phyloP scores from a whole-genome alignment of 75 land plant species.

The Selaginella tamariscina region DNA sequence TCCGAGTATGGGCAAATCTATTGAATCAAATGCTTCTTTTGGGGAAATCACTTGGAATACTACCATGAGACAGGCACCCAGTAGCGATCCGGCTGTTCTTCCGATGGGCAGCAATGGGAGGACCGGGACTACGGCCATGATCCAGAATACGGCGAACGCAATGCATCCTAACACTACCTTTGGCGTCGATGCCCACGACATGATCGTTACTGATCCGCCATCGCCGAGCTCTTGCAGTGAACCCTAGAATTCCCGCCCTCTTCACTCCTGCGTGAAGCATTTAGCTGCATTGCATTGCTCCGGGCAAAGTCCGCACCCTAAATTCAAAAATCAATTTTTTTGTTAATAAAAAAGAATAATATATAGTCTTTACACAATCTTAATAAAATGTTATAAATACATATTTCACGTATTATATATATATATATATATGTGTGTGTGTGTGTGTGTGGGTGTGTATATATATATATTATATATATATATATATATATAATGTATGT shows the following conservation, averaged over 20 bases:
- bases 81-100: slow-evolving; percentile 54
- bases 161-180: slow-evolving; percentile 41
- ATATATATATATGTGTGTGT: too few species aligned
- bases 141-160: slow-evolving; percentile 45
- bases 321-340: too few species aligned
- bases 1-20: slow-evolving; percentile 63
- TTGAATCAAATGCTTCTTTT: slow-evolving; percentile 37
- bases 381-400: too few species aligned
- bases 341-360: too few species aligned
- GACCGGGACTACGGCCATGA: slow-evolving; percentile 44
- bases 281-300: too few species aligned
- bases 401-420: too few species aligned
- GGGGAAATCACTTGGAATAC: slow-evolving; percentile 40
- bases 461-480: too few species aligned
- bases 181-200: slow-evolving; percentile 41
- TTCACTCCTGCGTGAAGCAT: neutral
- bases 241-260: neutral
- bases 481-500: too few species aligned
- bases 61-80: slow-evolving; percentile 53
- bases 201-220: slow-evolving; percentile 7
- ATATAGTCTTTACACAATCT: too few species aligned
- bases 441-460: too few species aligned
- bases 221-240: too few species aligned
- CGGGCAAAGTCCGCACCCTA: too few species aligned
- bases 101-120: slow-evolving; percentile 52